These are phyloP conservation scores for Amphicarpaea edgeworthii DNA, from an alignment of 306 rosid genomes.

Conservation along the genomic window DNA sequence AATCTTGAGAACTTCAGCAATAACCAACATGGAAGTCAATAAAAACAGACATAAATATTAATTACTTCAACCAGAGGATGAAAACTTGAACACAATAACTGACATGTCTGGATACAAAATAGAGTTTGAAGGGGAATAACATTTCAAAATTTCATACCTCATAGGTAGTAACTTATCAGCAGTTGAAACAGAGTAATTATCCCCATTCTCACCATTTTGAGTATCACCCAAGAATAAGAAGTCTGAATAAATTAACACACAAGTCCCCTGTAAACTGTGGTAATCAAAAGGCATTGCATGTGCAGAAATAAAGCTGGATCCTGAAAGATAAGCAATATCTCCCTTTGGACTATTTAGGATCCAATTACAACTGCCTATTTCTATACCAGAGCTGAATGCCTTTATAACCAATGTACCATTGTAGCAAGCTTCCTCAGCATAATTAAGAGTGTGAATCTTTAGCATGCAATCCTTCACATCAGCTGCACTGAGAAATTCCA, in stretches of 20 bases:
- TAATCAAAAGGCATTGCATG: conserved; percentile 83
- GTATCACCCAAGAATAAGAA: conserved; percentile 59
- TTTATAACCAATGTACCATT: conserved; percentile 78
- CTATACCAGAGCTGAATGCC: conserved; percentile 90
- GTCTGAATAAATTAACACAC: conserved; percentile 76
- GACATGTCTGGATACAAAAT: conserved; percentile 10
- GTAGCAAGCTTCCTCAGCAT: conserved; percentile 78
- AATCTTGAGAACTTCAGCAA: conserved; percentile 50
- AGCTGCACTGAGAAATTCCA: conserved; percentile 80
- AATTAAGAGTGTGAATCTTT: conserved; percentile 72
- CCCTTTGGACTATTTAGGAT: conserved; percentile 71
- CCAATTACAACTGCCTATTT: conserved; percentile 95
- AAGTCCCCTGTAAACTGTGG: conserved; percentile 62
- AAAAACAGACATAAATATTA: conserved; percentile 50
- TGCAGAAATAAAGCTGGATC: conserved; percentile 73
- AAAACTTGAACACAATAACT: conserved; percentile 32
- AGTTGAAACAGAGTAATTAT: conserved; percentile 33
- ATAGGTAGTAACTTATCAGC: conserved; percentile 37
- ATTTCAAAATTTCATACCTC: conserved; percentile 53
- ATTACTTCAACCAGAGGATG: conserved; percentile 42
- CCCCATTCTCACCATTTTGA: conserved; percentile 56
- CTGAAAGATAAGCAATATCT: conserved; percentile 73
- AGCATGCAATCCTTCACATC: conserved; percentile 76
- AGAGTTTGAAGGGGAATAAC: conserved; percentile 4
- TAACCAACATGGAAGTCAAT: conserved; percentile 39